These are phyloP conservation scores for Colletotrichum camelliae DNA, from an alignment of 2,329 filamentous ascomycete genomes.

Conservation along the genomic window DNA sequence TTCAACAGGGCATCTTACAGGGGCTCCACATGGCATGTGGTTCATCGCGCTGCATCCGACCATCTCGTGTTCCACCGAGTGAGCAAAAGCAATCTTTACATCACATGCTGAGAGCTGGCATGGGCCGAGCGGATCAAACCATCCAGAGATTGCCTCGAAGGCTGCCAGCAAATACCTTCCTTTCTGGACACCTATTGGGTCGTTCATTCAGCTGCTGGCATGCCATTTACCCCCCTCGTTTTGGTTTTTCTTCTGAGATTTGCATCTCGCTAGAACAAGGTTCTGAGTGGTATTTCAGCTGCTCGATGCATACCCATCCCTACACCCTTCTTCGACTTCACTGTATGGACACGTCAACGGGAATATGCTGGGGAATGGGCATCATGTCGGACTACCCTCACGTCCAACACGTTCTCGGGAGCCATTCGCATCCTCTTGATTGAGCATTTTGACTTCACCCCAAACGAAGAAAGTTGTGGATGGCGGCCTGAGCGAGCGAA, in stretches of 20 bases:
- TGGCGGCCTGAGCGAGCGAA: slow-evolving; percentile 20
- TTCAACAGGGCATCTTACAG: not conserved
- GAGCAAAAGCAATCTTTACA: not conserved
- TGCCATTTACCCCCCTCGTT: not conserved
- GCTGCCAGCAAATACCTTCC: not conserved
- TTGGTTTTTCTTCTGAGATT: not conserved
- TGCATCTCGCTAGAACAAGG: not conserved
- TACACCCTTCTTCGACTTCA: not conserved
- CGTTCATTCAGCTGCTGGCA: not conserved
- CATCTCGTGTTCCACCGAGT: not conserved
- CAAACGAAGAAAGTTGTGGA: slow-evolving; percentile 5
- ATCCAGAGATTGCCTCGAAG: not conserved
- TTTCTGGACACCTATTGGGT: not conserved
- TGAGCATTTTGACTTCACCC: slow-evolving; percentile 2
- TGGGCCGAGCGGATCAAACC: not conserved
- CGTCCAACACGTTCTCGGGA: not conserved
- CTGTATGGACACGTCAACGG: not conserved
- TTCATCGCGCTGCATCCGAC: not conserved
- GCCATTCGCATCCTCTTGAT: not conserved
- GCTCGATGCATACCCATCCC: not conserved
- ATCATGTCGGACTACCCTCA: not conserved
- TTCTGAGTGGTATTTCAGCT: not conserved
- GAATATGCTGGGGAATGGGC: not conserved
- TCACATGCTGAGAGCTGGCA: slow-evolving; percentile 1
- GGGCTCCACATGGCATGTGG: not conserved